Base-by-base conservation (phyloP, 2,329 filamentous ascomycete genomes). In the Colletotrichum phormii region DNA sequence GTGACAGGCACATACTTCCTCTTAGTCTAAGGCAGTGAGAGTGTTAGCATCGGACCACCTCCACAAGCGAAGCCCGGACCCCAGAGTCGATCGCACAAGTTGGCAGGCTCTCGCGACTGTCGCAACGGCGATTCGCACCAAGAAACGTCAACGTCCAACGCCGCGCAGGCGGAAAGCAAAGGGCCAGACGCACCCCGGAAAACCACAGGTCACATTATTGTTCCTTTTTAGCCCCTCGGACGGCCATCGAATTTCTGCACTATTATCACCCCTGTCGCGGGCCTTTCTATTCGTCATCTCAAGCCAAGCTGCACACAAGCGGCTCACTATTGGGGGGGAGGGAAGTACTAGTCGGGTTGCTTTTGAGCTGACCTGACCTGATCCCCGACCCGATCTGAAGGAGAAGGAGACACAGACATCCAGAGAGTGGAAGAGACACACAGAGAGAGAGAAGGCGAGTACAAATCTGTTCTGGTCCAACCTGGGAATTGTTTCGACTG, bases 161-260 rank as follows among this genome's bases (percentile, higher is more conserved):
- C 51, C 12, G 35, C 29, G 49, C 33, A 70, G 67, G 22, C 64
- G 46, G 55, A 31, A 57, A 61, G 67, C 29, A 61, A 57, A 46
- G 29, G 37, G 57, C n/a, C 35, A 66, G 71, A 71, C 67, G 71
- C 67, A 73, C 71, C 61, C 71, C 67, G 37, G 67, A 71, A 71
- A 71, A 71, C 67, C 29, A 64, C 22, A 53, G n/a, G 61, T 73
- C 67, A 62, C 57, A 58, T 66, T 51, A 12, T 42, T 62, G 31
- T 65, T 63, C 35, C 60, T 59, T 64, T 62, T 69, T 62, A 59
- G 54, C 54, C 64, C 42, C 37, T 55, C 51, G 64, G 61, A 53
- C 37, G 67, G 57, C 18, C 67, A 60, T 70, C 67, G 58, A 59
- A 72, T 42, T 54, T 72, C 68, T 67, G 64, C 68, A 71, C 51